A percentile compares a stretch with the other conserved stretches of the same genome.
These are phyloP conservation scores for Candida tunisiensis DNA, from an alignment of 1,139 yeast species.

Conservation along the genomic window DNA sequence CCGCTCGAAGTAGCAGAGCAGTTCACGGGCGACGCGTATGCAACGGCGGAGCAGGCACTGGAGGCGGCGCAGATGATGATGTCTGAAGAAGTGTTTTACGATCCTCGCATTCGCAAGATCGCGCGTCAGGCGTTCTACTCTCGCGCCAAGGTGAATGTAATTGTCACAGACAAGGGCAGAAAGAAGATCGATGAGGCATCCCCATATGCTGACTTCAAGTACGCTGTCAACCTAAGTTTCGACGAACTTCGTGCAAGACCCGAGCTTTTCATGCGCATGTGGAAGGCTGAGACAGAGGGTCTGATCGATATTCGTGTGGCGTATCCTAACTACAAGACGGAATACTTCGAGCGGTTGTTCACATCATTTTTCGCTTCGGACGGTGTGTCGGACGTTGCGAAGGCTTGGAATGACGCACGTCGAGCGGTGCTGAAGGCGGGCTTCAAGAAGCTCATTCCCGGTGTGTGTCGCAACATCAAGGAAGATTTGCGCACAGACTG, in stretches of 20 bases:
- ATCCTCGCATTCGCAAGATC: constrained; percentile 65
- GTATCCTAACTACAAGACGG: constrained; percentile 24
- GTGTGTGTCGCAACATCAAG: constrained; percentile 60
- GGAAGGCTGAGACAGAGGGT: constrained; percentile 71
- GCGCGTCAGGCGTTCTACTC: constrained; percentile 54
- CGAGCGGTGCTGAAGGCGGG: constrained; percentile 50
- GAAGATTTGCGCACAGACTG: constrained; percentile 72
- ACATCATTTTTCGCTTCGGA: constrained; percentile 58
- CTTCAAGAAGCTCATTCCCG: constrained; percentile 47
- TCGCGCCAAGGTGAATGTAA: constrained; percentile 56
- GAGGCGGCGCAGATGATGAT: constrained; percentile 61
- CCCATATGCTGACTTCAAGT: constrained; percentile 80
- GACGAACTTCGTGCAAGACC: constrained; percentile 60
- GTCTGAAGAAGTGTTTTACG: constrained; percentile 67
- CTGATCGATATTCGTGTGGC: constrained; percentile 29
- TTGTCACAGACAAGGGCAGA: constrained; percentile 77
- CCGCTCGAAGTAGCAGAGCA: constrained; percentile 52
- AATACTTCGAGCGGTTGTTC: constrained; percentile 30
- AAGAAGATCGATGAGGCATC: constrained; percentile 64
- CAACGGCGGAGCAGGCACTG: constrained; percentile 40
- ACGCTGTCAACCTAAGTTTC: constrained; percentile 69
- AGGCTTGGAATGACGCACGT: constrained; percentile 71
- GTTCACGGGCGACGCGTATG: constrained; percentile 19
- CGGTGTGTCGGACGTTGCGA: constrained; percentile 66
- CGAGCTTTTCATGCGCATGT: constrained; percentile 71